A percentile compares a stretch with the other conserved stretches of the same genome.
phyloP scores from a whole-genome alignment of 208 protist species.

The Strigomonas culicis region DNA sequence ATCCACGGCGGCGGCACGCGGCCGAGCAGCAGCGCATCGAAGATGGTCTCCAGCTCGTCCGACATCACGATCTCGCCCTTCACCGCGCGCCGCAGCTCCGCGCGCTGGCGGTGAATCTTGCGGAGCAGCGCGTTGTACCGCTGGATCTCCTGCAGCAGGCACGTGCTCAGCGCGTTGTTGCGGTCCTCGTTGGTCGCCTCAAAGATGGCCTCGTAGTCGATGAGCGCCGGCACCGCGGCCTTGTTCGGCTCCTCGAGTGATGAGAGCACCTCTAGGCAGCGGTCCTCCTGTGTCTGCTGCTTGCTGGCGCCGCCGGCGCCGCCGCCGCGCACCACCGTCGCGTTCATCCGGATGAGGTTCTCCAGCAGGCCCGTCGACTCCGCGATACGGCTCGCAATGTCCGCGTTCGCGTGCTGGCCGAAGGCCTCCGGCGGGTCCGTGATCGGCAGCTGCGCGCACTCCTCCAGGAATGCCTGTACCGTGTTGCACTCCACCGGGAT shows the following conservation, averaged over 20 bases:
- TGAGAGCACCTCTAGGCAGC: conserved; percentile 84
- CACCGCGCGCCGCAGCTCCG: conserved; percentile 93
- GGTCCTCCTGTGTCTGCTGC: conserved; percentile 68
- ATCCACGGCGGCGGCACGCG: conserved; percentile 94
- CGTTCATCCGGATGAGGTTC: conserved; percentile 90
- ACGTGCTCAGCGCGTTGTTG: conserved; percentile 93
- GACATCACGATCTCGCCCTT: conserved; percentile 98
- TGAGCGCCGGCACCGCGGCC: conserved; percentile 62
- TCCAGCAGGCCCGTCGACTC: conserved; percentile 92
- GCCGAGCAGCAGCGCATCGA: conserved; percentile 85
- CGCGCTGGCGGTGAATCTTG: conserved; percentile 89
- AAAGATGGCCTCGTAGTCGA: conserved; percentile 90
- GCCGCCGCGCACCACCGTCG: conserved; percentile 67
- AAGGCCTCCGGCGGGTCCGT: conserved; percentile 97
- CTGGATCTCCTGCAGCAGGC: conserved; percentile 97
- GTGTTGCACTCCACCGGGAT: conserved; percentile 88
- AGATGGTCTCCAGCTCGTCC: conserved; percentile 95
- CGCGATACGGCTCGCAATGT: conserved; percentile 96
- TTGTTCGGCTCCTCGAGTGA: conserved; percentile 86
- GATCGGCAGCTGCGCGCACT: conserved; percentile 91
- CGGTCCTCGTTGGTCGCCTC: conserved; percentile 88
- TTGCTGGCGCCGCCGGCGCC: conserved; percentile 31
- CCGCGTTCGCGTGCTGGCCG: conserved; percentile 98
- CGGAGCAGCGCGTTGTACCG: conserved; percentile 96
- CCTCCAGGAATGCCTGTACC: conserved; percentile 90